Conservation (phyloP, 208 protist genomes). For the Acanthamoeba sp. region DNA sequence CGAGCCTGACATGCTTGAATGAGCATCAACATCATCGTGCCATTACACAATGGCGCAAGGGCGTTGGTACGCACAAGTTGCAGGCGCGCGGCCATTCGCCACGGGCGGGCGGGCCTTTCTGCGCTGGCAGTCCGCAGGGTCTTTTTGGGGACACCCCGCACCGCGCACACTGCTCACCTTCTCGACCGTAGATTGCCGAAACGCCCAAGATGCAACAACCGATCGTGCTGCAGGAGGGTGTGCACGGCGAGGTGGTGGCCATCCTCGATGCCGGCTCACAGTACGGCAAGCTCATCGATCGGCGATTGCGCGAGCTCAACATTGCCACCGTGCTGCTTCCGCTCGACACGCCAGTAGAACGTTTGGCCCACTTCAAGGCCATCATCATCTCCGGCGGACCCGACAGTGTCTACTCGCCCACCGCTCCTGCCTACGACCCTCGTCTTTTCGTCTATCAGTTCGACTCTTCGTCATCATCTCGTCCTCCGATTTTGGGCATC, state of each 20-base stretch:
- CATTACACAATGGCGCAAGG: too few relatives aligned
- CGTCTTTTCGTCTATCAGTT: slow-evolving; percentile 88
- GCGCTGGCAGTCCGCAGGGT: too few relatives aligned
- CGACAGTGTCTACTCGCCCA: slow-evolving; percentile 87
- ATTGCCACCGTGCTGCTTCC: slow-evolving; percentile 95
- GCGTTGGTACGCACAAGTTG: too few relatives aligned
- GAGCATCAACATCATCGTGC: too few relatives aligned
- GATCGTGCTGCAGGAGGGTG: neutral
- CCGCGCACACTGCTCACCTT: too few relatives aligned
- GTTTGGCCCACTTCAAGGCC: slow-evolving; percentile 68
- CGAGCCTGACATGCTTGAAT: too few relatives aligned
- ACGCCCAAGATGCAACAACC: neutral
- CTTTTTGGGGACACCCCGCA: too few relatives aligned
- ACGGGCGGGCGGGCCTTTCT: too few relatives aligned
- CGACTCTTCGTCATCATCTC: slow-evolving; percentile 61
- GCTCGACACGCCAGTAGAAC: slow-evolving; percentile 88
- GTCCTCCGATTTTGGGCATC: slow-evolving; percentile 96
- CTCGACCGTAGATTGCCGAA: too few relatives aligned
- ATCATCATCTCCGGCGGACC: slow-evolving; percentile 78
- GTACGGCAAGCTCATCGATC: slow-evolving; percentile 97
- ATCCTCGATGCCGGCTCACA: slow-evolving; percentile 97
- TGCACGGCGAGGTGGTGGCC: slow-evolving; percentile 85
- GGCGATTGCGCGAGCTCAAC: slow-evolving; percentile 95
- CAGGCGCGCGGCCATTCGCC: too few relatives aligned
- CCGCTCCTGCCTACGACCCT: slow-evolving; percentile 92